A percentile compares a stretch with the other conserved stretches of the same genome.
Evolutionary conservation across 108 stramenopile genomes (phyloP).

Genomic region (Chaetoceros tenuissimus): DNA sequence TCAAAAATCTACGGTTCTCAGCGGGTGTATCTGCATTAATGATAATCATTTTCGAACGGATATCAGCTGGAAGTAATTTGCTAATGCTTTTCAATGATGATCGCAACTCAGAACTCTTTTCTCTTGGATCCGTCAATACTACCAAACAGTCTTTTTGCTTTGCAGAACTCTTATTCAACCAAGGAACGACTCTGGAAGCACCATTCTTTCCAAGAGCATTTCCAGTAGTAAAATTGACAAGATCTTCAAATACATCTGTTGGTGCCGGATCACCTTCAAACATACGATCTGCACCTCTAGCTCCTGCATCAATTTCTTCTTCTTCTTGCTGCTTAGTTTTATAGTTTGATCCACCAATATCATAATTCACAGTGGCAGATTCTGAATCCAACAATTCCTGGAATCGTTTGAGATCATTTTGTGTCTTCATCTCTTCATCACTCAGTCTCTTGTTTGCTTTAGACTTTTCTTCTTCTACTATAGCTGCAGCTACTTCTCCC

Average conservation of each 20-base stretch:
- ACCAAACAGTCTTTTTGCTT: constrained; percentile 42
- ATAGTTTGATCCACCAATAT: constrained; percentile 35
- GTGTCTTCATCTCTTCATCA: constrained; percentile 55
- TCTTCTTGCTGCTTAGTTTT: constrained; percentile 66
- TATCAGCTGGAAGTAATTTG: constrained; percentile 25
- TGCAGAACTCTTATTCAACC: constrained; percentile 21
- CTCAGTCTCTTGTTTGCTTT: constrained; percentile 19
- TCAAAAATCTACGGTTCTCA: constrained; percentile 63
- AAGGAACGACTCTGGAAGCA: constrained; percentile 44
- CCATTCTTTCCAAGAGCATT: constrained; percentile 39
- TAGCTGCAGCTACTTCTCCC: background rate
- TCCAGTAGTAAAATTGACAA: constrained; percentile 35
- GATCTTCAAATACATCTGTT: constrained; percentile 47
- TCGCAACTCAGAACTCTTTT: constrained; percentile 55
- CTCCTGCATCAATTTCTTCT: constrained; percentile 51
- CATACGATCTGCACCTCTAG: constrained; percentile 39
- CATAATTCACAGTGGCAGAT: constrained; percentile 17
- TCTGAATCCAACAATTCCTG: constrained; percentile 49
- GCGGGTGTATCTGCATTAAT: constrained; percentile 76
- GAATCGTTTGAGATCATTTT: constrained; percentile 69
- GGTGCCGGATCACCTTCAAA: constrained; percentile 82
- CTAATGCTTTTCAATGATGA: constrained; percentile 28
- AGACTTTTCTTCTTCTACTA: background rate
- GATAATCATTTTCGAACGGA: constrained; percentile 36
- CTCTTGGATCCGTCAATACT: constrained; percentile 62